Evolutionary conservation across 1,284 basidiomycete genomes (phyloP).

Genomic region (Polyporus tsugae): DNA sequence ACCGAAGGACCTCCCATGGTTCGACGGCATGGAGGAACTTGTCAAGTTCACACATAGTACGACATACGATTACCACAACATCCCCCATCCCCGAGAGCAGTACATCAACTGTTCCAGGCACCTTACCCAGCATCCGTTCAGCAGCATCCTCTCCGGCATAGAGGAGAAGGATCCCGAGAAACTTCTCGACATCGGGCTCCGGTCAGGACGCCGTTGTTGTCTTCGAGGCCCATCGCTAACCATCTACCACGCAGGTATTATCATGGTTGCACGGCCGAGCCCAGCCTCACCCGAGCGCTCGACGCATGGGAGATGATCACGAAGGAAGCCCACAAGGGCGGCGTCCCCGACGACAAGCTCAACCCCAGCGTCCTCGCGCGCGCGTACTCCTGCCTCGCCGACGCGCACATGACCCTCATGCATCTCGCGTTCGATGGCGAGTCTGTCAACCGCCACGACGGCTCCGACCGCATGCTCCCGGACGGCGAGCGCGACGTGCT

Average conservation of each 20-base stretch:
- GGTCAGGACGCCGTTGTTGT: not conserved
- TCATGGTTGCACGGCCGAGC: constrained; percentile 12
- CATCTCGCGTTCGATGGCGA: constrained; percentile 10
- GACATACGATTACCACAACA: not conserved
- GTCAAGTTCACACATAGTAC: constrained; percentile 1
- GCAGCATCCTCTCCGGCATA: not conserved
- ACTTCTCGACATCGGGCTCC: not conserved
- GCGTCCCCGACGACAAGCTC: constrained; percentile 8
- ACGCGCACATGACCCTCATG: constrained; percentile 4
- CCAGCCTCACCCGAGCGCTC: constrained; percentile 7
- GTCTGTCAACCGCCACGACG: constrained; percentile 8
- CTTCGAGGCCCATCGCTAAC: not conserved
- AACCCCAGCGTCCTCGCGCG: constrained; percentile 10
- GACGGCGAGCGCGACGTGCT: not conserved
- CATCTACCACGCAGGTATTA: constrained; percentile 2
- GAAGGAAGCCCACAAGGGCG: not conserved
- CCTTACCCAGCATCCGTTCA: not conserved
- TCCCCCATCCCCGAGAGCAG: not conserved
- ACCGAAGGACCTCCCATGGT: not conserved
- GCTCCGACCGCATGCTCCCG: constrained; percentile 7
- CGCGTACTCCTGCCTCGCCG: constrained; percentile 19
- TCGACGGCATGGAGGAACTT: not conserved
- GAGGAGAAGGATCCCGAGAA: constrained; percentile 2
- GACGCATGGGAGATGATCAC: constrained; percentile 17
- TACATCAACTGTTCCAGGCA: not conserved